These are phyloP conservation scores for Kodamaea restingae DNA, from an alignment of 805 yeast species.

Conservation along the genomic window DNA sequence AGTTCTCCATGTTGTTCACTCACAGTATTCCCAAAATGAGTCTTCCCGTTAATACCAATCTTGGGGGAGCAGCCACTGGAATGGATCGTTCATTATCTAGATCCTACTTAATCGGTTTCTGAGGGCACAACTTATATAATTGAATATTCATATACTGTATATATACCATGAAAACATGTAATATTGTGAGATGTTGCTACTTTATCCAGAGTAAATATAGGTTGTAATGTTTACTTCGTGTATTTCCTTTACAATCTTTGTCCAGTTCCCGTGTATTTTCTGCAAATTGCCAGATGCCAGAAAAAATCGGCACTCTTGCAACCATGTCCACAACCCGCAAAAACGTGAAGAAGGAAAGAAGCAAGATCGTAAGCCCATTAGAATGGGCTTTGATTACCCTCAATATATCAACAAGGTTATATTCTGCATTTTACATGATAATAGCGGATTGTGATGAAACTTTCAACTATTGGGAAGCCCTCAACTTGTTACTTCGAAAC, in stretches of 20 bases:
- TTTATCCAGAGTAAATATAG: too few species aligned
- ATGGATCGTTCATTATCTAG: not conserved
- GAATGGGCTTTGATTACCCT: slow-evolving; percentile 4
- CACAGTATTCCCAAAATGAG: slow-evolving; percentile 4
- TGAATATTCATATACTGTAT: too few species aligned
- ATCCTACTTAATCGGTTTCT: too few species aligned
- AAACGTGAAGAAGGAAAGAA: not conserved
- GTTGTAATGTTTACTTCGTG: too few species aligned
- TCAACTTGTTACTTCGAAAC: slow-evolving; percentile 69
- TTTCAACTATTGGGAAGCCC: slow-evolving; percentile 92
- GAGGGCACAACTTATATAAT: too few species aligned
- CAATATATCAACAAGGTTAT: slow-evolving; percentile 21
- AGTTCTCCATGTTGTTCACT: slow-evolving; percentile 3
- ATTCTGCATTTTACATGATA: slow-evolving; percentile 53
- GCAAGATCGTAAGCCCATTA: not conserved
- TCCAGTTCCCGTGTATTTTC: not conserved
- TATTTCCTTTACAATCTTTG: too few species aligned
- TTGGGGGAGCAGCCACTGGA: slow-evolving; percentile 1
- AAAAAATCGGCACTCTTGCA: not conserved
- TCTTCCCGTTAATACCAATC: slow-evolving; percentile 3
- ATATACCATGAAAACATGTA: too few species aligned
- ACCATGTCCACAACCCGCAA: not conserved
- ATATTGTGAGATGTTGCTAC: too few species aligned
- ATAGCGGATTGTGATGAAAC: slow-evolving; percentile 92
- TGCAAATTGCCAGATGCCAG: not conserved